Base-by-base conservation (phyloP, 2,329 filamentous ascomycete genomes). In the Leptoxyphium fumago region DNA sequence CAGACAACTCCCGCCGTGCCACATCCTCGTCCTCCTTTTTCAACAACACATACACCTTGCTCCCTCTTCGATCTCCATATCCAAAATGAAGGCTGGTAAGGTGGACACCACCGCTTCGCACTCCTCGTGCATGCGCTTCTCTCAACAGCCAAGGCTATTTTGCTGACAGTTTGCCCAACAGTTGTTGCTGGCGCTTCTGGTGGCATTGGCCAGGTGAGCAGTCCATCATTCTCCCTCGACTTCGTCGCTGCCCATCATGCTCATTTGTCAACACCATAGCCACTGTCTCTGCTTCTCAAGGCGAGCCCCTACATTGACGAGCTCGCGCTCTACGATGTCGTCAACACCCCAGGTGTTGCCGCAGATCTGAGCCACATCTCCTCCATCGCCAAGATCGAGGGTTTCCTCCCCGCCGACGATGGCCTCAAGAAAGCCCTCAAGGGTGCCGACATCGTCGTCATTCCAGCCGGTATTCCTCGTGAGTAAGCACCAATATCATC, bases 281-380 rank as follows among this genome's bases (percentile, higher is more conserved):
- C 91, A 56, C 77, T 98, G 60, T 98, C 91, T 53, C 84, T 98
- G 55, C 83, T 98, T 58, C 77, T 96, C 64, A 98, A 98, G 78
- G 78, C 83, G 55, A 84, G 75, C 62, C 83, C 87, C 52, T 78
- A 86, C 61, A 75, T 98, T 60, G 82, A 89, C 60, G 85, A 96
- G 73, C 84, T 98, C 59, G 75, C 87, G 49, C 84, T 98, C 58
- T 98, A 95, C 75, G 91, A 98, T 94, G 88, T 98, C 55, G 89
- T 96, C 68, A 95, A 96, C 77, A 93, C 87, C 42, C 88, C 87
- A 57, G 91, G 91, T 68, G 91, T 98, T 62, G 85, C 88, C 53
- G 80, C 89, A 60, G 91, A 98, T 66, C 80, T 98, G 48, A 95
- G 88, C 48, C 91, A 98, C 75, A 96, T 98, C 69, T 94, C 89